A percentile compares a stretch with the other conserved stretches of the same genome.
These are phyloP conservation scores for Vararia minispora DNA, from an alignment of 768 basidiomycete species.

Conservation along the genomic window DNA sequence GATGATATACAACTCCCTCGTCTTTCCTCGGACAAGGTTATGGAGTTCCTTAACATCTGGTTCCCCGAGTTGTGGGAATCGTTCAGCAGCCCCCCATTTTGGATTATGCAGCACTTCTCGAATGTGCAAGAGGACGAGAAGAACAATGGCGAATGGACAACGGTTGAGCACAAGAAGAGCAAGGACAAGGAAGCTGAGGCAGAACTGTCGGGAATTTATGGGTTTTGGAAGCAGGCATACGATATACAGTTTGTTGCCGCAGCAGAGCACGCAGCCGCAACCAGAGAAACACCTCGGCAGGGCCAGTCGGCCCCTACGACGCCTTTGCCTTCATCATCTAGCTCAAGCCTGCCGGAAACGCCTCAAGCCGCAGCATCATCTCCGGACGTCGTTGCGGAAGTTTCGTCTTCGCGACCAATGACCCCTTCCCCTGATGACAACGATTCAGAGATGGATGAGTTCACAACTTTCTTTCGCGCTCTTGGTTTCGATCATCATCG, in stretches of 20 bases:
- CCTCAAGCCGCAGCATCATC: too few relatives aligned
- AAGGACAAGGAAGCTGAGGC: background rate
- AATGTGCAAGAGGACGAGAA: conserved; percentile 3
- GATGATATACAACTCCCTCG: conserved; percentile 14
- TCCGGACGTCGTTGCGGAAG: too few relatives aligned
- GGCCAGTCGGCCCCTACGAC: background rate
- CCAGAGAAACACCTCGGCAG: too few relatives aligned
- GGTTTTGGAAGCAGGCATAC: conserved; percentile 7
- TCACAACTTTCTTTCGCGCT: conserved; percentile 23
- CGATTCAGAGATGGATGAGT: background rate
- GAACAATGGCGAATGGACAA: conserved; percentile 6
- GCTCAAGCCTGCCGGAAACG: too few relatives aligned
- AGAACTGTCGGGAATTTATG: conserved; percentile 7
- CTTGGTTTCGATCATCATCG: conserved; percentile 23
- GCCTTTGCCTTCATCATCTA: too few relatives aligned
- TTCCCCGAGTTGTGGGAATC: conserved; percentile 38
- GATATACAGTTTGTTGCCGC: conserved; percentile 13
- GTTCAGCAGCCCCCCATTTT: conserved; percentile 30
- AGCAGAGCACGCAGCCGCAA: too few relatives aligned
- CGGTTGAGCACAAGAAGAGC: conserved; percentile 3
- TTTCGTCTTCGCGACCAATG: background rate
- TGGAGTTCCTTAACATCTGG: conserved; percentile 29
- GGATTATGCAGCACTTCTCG: conserved; percentile 6
- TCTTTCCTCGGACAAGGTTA: conserved; percentile 21
- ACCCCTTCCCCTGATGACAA: background rate